Conservation (phyloP, 2,329 filamentous ascomycete genomes). For the Sarocladiaceae sp. region DNA sequence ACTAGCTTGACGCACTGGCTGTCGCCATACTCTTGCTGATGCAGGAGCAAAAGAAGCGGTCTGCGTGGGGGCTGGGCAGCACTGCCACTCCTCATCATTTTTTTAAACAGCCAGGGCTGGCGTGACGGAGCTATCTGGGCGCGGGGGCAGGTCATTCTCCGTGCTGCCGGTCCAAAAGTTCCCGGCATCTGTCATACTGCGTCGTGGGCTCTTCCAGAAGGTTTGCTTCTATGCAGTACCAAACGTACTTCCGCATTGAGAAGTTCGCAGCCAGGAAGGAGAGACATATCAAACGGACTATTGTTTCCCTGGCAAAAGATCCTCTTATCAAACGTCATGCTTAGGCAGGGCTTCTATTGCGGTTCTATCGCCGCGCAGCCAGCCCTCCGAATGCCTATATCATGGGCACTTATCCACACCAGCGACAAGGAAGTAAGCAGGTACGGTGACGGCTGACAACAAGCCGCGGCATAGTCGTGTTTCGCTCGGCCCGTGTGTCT, state of each 20-base stretch:
- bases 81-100: too few relatives aligned
- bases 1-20: too few relatives aligned
- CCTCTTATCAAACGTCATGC: not conserved
- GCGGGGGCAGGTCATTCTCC: not conserved
- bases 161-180: constrained; percentile 5
- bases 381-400: not conserved
- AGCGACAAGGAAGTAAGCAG: not conserved
- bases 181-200: too few relatives aligned
- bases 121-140: not conserved
- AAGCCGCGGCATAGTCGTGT: not conserved
- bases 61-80: too few relatives aligned
- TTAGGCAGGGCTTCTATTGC: constrained; percentile 6
- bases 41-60: too few relatives aligned
- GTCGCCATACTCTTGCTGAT: too few relatives aligned
- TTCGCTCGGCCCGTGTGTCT: not conserved
- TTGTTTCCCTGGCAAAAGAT: not conserved
- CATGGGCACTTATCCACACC: not conserved
- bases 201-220: too few relatives aligned
- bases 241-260: constrained; percentile 3
- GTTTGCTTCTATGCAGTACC: too few relatives aligned
- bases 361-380: constrained; percentile 1
- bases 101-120: too few relatives aligned
- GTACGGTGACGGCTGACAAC: too few relatives aligned
- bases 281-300: not conserved
- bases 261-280: not conserved